These are phyloP conservation scores for Hymenoscyphus albidus DNA, from an alignment of 2,329 filamentous ascomycete genomes.

Conservation along the genomic window DNA sequence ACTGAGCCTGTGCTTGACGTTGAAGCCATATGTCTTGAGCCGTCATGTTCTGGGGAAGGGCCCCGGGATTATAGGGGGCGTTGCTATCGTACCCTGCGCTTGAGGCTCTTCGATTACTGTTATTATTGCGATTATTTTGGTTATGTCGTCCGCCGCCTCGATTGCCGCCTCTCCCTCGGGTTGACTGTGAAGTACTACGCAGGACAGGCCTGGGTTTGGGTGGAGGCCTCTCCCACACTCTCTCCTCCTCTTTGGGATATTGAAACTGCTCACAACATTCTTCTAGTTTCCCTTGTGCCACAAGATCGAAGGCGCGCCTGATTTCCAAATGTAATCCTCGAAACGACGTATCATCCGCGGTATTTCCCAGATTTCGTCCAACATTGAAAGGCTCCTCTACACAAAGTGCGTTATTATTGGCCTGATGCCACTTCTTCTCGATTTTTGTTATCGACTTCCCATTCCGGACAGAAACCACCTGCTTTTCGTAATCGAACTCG, in stretches of 20 bases:
- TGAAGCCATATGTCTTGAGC: slow-evolving; percentile 34
- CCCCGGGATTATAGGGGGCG: slow-evolving; percentile 22
- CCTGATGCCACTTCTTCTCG: slow-evolving; percentile 83
- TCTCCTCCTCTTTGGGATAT: slow-evolving; percentile 71
- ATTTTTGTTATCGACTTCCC: slow-evolving; percentile 75
- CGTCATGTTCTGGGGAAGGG: slow-evolving; percentile 24
- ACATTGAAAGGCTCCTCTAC: slow-evolving; percentile 97
- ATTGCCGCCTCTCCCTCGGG: slow-evolving; percentile 31
- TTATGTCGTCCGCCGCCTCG: slow-evolving; percentile 27
- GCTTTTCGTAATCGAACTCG: slow-evolving; percentile 84
- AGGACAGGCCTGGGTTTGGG: slow-evolving; percentile 48
- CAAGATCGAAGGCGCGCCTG: slow-evolving; percentile 78
- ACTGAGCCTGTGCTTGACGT: slow-evolving; percentile 34
- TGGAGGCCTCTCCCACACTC: slow-evolving; percentile 55
- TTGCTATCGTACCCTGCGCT: slow-evolving; percentile 33
- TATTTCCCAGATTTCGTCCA: slow-evolving; percentile 86
- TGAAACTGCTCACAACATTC: slow-evolving; percentile 85
- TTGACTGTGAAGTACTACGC: slow-evolving; percentile 57
- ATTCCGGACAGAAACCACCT: slow-evolving; percentile 78
- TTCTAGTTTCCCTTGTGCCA: slow-evolving; percentile 73
- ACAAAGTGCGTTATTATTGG: slow-evolving; percentile 78
- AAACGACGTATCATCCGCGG: slow-evolving; percentile 92
- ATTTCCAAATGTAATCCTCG: slow-evolving; percentile 86
- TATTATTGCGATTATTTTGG: slow-evolving; percentile 27
- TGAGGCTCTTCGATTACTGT: slow-evolving; percentile 32